A percentile compares a stretch with the other conserved stretches of the same genome.
These are phyloP conservation scores for Fusarium acutatum DNA, from an alignment of 2,329 filamentous ascomycete genomes.

Conservation along the genomic window DNA sequence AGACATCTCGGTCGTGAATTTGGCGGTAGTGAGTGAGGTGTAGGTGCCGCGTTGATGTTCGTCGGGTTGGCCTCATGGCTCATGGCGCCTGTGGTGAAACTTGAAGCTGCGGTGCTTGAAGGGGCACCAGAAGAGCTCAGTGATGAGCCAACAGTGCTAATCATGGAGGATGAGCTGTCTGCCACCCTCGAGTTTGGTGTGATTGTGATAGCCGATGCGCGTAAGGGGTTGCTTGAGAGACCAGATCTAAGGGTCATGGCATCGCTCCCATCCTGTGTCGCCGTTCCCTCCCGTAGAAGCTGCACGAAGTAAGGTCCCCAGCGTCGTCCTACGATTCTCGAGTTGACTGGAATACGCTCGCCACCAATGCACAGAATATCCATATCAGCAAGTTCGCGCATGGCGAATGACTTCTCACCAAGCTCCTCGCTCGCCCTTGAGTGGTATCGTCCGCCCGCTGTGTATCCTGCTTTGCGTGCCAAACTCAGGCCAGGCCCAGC, in stretches of 20 bases:
- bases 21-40: constrained; percentile 65
- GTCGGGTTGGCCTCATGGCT: constrained; percentile 50
- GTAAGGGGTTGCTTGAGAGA: constrained; percentile 64
- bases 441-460: constrained; percentile 79
- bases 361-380: constrained; percentile 92
- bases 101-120: constrained; percentile 56
- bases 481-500: constrained; percentile 65
- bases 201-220: constrained; percentile 87
- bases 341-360: constrained; percentile 93
- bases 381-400: constrained; percentile 95
- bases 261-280: constrained; percentile 76
- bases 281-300: constrained; percentile 82
- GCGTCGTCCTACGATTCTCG: constrained; percentile 82
- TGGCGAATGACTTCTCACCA: constrained; percentile 78
- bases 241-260: constrained; percentile 77
- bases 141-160: constrained; percentile 55
- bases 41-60: constrained; percentile 63
- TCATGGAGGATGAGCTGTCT: constrained; percentile 58
- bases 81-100: constrained; percentile 49
- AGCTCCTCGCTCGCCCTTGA: constrained; percentile 84
- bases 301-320: constrained; percentile 98
- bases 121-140: constrained; percentile 49
- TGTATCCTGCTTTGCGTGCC: constrained; percentile 68
- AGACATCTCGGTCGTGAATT: constrained; percentile 81
- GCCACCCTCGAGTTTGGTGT: constrained; percentile 70